Evolutionary conservation across 345 rosid genomes (phyloP).

Genomic region (Dipteronia dyeriana): DNA sequence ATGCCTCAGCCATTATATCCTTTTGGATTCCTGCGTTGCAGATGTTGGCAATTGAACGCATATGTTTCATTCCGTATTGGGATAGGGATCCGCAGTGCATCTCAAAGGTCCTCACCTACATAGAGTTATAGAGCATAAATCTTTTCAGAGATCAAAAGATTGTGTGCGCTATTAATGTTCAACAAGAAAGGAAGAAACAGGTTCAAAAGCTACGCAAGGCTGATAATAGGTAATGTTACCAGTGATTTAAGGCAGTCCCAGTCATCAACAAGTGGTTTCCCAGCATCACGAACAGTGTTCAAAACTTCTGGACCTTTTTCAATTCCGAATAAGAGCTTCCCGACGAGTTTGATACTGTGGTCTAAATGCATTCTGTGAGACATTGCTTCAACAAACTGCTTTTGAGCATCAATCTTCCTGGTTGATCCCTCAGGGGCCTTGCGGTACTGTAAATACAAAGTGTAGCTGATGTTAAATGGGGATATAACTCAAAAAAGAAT

Average conservation of each 20-base stretch:
- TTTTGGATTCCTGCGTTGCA: slow-evolving; percentile 77
- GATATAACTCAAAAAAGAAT: too few species aligned
- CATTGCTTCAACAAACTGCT: slow-evolving; percentile 85
- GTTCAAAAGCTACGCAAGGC: not conserved
- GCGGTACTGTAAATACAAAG: slow-evolving; percentile 57
- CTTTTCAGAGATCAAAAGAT: not conserved
- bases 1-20: slow-evolving; percentile 76
- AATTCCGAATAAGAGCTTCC: slow-evolving; percentile 84
- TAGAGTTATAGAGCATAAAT: not conserved
- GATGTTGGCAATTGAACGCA: slow-evolving; percentile 85
- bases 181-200: not conserved
- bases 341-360: slow-evolving; percentile 71
- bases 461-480: not conserved
- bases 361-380: slow-evolving; percentile 90
- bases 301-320: slow-evolving; percentile 65
- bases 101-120: slow-evolving; percentile 88
- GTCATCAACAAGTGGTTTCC: slow-evolving; percentile 92
- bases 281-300: slow-evolving; percentile 59
- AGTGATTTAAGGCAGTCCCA: slow-evolving; percentile 83
- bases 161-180: not conserved
- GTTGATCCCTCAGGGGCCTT: slow-evolving; percentile 90
- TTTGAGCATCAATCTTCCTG: slow-evolving; percentile 74
- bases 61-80: slow-evolving; percentile 97
- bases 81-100: slow-evolving; percentile 82
- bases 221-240: slow-evolving; percentile 44